Evolutionary conservation across 768 basidiomycete genomes (phyloP), one percentile per base, ranked within the genome.

Genomic region (Inosperma sp.): DNA sequence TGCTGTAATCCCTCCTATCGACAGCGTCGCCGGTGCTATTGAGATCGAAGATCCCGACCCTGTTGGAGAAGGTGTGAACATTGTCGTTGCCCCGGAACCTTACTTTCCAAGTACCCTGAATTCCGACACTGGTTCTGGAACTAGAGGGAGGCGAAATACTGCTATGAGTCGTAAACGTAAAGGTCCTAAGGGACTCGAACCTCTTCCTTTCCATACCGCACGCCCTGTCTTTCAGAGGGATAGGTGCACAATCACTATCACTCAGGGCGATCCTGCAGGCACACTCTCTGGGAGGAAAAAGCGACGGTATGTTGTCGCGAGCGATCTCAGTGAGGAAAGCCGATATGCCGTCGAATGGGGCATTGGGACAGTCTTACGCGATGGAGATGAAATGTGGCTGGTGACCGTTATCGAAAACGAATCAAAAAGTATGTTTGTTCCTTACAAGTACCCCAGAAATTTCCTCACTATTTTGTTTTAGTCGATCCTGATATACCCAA

Each of bases 341-440:
- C 76, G 86, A 27, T 99, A 94, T 66, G 96, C 96, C 1, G 82
- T 98, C 5, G 94, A 98, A 66, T 99, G 95, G 96, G 92, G 89
- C 8, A 94, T 98, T 48, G 95, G 94, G 2, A 97, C 95, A 0
- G 95, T 97, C 2, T 71, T 96, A 53, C 73, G 93, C 54, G 93
- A 97, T 67, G 95, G 95, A 2, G 96, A 99, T 60, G 89, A 94
- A 68, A 72, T 93, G 84, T 76, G 94, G 53, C 77, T 98, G 52
- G 88, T 96, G 0, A 92, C 86, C 3, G 87, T 97, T 1, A 83
- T 89, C 42, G 96, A 99, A 67, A 94, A 91, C 57, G 96, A 98
- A 57, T 74, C 74, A 37, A 97, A 94, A 73, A 78, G 93, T 90
- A 57, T 52, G 81, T 65, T n/a, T 31, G 14, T 43, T 35, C 30